Conservation (phyloP, 805 yeast species). For the Kazachstania taianensis region DNA sequence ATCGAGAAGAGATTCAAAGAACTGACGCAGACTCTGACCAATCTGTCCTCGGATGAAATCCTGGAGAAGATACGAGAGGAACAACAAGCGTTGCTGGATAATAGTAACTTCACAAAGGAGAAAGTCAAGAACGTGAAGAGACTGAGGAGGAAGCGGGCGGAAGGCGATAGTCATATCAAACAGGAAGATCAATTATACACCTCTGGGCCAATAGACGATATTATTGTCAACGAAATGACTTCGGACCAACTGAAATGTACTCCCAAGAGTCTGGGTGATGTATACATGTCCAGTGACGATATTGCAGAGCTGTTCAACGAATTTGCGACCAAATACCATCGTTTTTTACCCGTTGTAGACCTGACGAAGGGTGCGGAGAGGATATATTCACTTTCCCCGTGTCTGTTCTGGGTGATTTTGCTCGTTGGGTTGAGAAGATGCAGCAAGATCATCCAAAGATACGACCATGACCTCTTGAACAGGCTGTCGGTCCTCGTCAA, state of each 20-base stretch:
- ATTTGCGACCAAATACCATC: slow-evolving; percentile 70
- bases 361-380: slow-evolving; percentile 71
- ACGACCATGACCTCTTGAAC: slow-evolving; percentile 17
- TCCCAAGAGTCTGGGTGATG: slow-evolving; percentile 63
- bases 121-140: slow-evolving; percentile 15
- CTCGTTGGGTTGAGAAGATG: slow-evolving; percentile 66
- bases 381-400: slow-evolving; percentile 71
- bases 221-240: slow-evolving; percentile 14
- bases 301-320: slow-evolving; percentile 56
- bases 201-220: not conserved
- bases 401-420: slow-evolving; percentile 89
- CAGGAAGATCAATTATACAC: no score
- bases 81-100: slow-evolving; percentile 19
- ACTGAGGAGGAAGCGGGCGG: not conserved
- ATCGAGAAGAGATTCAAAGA: slow-evolving; percentile 72
- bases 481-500: slow-evolving; percentile 61
- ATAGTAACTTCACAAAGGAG: slow-evolving; percentile 25
- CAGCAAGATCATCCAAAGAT: not conserved
- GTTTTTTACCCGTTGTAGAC: slow-evolving; percentile 81
- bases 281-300: slow-evolving; percentile 48
- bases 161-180: not conserved
- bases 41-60: slow-evolving; percentile 24
- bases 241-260: slow-evolving; percentile 40
- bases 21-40: slow-evolving; percentile 43
- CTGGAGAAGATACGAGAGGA: slow-evolving; percentile 21